Evolutionary conservation across 345 rosid species (phyloP).

Genomic region (Trapa incisa): DNA sequence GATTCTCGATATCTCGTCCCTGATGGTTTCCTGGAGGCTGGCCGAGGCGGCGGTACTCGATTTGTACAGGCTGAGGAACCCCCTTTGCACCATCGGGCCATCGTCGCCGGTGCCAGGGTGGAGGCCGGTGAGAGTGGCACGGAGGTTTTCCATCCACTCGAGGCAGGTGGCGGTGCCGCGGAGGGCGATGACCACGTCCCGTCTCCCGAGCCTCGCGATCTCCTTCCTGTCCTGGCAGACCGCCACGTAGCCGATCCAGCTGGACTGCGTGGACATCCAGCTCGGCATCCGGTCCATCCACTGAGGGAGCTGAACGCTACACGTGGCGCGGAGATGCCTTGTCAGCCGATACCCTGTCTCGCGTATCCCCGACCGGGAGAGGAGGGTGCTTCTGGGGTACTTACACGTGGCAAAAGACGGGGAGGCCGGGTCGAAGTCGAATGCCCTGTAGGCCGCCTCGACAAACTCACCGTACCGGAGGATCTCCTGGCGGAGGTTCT

Average conservation of each 20-base stretch:
- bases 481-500: conserved; percentile 35
- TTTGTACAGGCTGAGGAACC: conserved; percentile 48
- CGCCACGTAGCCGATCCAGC: conserved; percentile 65
- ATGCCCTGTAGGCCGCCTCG: conserved; percentile 38
- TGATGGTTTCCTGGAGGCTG: conserved; percentile 30
- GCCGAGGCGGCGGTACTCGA: conserved; percentile 22
- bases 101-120: neutral
- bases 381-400: conserved; percentile 25
- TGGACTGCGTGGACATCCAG: conserved; percentile 38
- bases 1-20: conserved; percentile 24
- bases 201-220: conserved; percentile 43
- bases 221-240: conserved; percentile 45
- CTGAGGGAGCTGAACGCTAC: conserved; percentile 31
- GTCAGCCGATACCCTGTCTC: conserved; percentile 32
- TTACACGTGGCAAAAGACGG: conserved; percentile 26
- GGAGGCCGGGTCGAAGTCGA: conserved; percentile 38
- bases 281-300: conserved; percentile 32
- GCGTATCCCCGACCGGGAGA: conserved; percentile 16
- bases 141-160: conserved; percentile 56
- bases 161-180: conserved; percentile 56
- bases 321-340: conserved; percentile 37
- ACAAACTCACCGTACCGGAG: conserved; percentile 49
- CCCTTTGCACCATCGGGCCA: conserved; percentile 55
- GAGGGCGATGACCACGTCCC: conserved; percentile 44
- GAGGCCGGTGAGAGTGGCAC: conserved; percentile 30